phyloP scores from a whole-genome alignment of 192 early-diverging fungal species.

The Paraglomus brasilianum region DNA sequence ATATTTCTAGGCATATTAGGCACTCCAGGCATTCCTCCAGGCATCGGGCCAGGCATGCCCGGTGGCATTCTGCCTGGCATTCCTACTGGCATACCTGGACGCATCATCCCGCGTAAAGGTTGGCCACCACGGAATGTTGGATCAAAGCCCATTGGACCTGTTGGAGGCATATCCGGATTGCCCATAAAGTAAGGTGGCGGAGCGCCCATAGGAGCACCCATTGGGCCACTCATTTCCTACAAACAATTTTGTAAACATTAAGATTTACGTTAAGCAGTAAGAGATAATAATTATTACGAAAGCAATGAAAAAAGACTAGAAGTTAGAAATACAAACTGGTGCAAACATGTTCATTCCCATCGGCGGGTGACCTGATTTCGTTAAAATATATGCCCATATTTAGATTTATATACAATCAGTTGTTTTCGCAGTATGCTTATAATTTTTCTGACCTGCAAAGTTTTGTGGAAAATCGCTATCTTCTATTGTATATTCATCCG shows the following conservation, averaged over 20 bases:
- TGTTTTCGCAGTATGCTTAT: neutral
- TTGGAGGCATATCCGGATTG: conserved; percentile 45
- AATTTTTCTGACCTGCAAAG: conserved; percentile 18
- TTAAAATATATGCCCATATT: neutral
- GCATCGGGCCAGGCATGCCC: conserved; percentile 35
- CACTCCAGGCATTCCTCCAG: conserved; percentile 38
- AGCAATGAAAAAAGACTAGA: no score
- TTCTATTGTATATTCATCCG: conserved; percentile 22
- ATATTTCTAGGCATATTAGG: conserved; percentile 37
- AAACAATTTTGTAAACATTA: no score
- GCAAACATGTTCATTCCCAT: conserved; percentile 32
- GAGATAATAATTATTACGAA: no score
- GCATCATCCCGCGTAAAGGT: conserved; percentile 29
- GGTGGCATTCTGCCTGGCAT: conserved; percentile 47
- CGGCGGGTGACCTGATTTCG: conserved; percentile 18
- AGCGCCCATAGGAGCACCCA: conserved; percentile 27
- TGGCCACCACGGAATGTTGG: conserved; percentile 20
- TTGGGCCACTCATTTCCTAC: no score
- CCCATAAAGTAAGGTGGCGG: conserved; percentile 40
- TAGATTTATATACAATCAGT: neutral
- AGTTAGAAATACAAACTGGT: no score
- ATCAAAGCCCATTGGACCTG: conserved; percentile 31
- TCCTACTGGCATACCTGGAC: conserved; percentile 36
- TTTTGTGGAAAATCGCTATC: conserved; percentile 23
- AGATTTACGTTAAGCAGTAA: no score